Base-by-base conservation (phyloP, 345 rosid genomes). In the Moricandia arvensis region DNA sequence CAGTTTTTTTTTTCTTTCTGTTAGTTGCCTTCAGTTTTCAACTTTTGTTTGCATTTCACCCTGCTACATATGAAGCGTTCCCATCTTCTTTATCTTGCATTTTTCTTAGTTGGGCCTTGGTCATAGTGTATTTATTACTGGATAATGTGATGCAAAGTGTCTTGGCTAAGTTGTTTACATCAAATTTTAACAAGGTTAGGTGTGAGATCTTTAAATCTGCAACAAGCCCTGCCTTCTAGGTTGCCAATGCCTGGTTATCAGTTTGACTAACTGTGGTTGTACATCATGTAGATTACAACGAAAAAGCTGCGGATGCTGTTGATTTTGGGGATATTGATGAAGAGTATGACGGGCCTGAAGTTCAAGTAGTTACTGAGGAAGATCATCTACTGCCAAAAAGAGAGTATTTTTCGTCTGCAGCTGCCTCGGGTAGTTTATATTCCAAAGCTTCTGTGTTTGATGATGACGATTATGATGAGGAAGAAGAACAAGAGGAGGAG, bases 391-490 rank as follows among this genome's bases (percentile, higher is more conserved):
- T 91, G 71, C 87, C 97, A 27, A 85, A 84, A 74, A 89, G 81
- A 76, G 89, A 87, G 27, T 90, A 82, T 80, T 77, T 89, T 73
- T 75, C 86, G 62, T 80, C 90, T 43, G 82, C 81, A 63, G 80
- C 82, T 81, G 78, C 90, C 64, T 69, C 83, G 68, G 73, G 76
- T 63, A 72, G 77, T 74, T 51, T 87, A 76, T 77, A 74, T 54
- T 80, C 82, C 68, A 77, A 69, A 59, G 58, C 79, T 79, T 84
- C 91, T 69, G 84, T 85, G 13, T 90, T 88, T 77, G 98, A 87
- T 43, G 90, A 94, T 83, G 97, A 94, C 75, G 85, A 94, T 74
- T 94, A 94, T 76, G 98, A 94, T 34, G 98, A 94, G 77, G 96
- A 88, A 27, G 97, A 85, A 85, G 90, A 88, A 82, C 75, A 72